Base-by-base conservation (phyloP, 2,329 filamentous ascomycete genomes). In the Aspergillus sp. region DNA sequence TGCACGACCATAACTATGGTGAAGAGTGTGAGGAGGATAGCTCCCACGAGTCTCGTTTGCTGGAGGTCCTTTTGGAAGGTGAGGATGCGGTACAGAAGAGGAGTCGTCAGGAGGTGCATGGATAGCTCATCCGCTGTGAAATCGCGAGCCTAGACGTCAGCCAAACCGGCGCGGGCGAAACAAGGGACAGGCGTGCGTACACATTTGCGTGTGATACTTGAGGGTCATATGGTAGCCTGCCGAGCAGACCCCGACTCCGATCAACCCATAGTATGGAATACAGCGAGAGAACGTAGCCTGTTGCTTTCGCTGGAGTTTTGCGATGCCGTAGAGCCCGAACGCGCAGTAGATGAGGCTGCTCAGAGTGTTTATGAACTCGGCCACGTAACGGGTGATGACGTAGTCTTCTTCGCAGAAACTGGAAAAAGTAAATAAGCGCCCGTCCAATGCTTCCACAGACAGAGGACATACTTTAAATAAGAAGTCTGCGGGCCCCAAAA, bases 291-390 rank as follows among this genome's bases (percentile, higher is more conserved):
- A 60, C 65, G 55, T 60, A 8, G 63, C 57, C 8, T 51, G 61
- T 45, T 24, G 13, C 2, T 65, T 67, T 13, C 59, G 53, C 11
- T 54, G 57, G 19, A 70, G 64, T 3, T 66, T 62, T 27, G 51
- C 45, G n/a, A 78, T 62, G 47, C 76, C 76, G 57, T 77, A 76
- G 22, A 74, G 55, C 8, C 76, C 76, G 53, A 73, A 79, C 6
- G 67, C 50, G 70, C 69, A 62, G 44, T 73, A 79, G 4, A 71
- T 62, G 0, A 76, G 59, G 53, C 76, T 80, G 55, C 76, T 79
- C 2, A 79, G 59, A 0, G 76, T 79, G 57, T 80, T 80, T 61
- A 79, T 73, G 39, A 80, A 79, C 49, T 80, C 77, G 5, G 75
- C 77, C 19, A 79, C 66, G 33, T 76, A 79, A 19, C 73, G 66